Conservation (phyloP, 306 rosid species). For the Bauhinia variegata region DNA sequence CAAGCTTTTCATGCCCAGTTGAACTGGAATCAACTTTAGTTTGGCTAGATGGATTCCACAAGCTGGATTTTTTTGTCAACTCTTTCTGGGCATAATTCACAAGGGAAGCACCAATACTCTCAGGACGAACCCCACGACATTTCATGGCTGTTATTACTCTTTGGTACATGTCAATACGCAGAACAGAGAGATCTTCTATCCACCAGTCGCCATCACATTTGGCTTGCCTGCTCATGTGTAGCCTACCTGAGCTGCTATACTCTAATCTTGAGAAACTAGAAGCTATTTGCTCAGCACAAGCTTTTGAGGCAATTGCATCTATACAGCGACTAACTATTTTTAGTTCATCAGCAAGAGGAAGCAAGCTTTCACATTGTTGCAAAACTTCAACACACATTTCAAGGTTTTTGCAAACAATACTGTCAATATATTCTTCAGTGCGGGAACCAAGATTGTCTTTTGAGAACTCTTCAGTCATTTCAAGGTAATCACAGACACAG, state of each 20-base stretch:
- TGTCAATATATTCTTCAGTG: constrained; percentile 76
- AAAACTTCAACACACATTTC: constrained; percentile 93
- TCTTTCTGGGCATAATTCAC: constrained; percentile 90
- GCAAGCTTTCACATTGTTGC: constrained; percentile 82
- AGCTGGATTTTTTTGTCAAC: constrained; percentile 76
- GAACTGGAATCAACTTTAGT: constrained; percentile 70
- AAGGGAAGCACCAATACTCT: constrained; percentile 88
- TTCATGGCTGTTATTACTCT: constrained; percentile 94
- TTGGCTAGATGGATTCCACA: constrained; percentile 82
- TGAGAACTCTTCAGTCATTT: constrained; percentile 93
- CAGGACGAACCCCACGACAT: constrained; percentile 94
- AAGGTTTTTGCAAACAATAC: constrained; percentile 84
- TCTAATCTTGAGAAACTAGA: constrained; percentile 95
- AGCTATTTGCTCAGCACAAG: constrained; percentile 97
- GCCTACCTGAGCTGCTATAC: constrained; percentile 96
- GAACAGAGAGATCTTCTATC: constrained; percentile 94
- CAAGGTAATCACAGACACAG: constrained; percentile 86
- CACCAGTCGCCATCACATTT: constrained; percentile 96
- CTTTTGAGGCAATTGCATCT: constrained; percentile 91
- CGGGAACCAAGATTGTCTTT: constrained; percentile 88
- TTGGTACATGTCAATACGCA: constrained; percentile 79
- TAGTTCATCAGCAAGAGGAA: constrained; percentile 91
- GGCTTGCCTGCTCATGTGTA: constrained; percentile 90
- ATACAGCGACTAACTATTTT: constrained; percentile 80
- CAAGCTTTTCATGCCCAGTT: constrained; percentile 69